Percentiles rank a stretch among this genome's conserved stretches.
Evolutionary conservation across 2,329 filamentous ascomycete species (phyloP).

Genomic region (Verticillium klebahnii): DNA sequence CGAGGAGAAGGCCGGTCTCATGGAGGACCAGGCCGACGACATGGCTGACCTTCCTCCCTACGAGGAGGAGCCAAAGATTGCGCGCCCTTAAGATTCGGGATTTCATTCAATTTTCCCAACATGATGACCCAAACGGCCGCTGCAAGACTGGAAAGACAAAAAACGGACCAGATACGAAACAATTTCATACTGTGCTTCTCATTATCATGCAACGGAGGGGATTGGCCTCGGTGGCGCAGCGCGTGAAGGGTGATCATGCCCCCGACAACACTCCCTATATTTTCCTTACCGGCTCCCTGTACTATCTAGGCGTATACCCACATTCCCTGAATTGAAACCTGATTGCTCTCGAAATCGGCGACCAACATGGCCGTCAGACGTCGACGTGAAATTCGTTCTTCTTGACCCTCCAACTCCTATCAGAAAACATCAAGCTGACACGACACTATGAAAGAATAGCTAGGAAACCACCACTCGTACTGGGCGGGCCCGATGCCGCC

Average conservation of each 20-base stretch:
- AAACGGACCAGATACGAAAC: background rate
- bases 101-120: background rate
- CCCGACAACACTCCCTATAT: background rate
- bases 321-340: constrained; percentile 5
- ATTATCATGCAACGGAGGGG: background rate
- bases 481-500: too few relatives aligned
- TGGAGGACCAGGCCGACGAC: constrained; percentile 27
- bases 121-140: background rate
- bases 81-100: constrained; percentile 3
- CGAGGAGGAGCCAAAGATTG: constrained; percentile 8
- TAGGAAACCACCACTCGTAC: too few relatives aligned
- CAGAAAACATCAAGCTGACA: too few relatives aligned
- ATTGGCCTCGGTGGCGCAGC: background rate
- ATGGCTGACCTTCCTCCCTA: constrained; percentile 24
- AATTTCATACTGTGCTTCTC: background rate
- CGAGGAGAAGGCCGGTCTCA: constrained; percentile 48
- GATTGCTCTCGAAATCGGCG: background rate
- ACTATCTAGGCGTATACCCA: background rate
- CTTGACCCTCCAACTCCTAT: background rate
- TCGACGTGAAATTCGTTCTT: background rate
- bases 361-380: background rate
- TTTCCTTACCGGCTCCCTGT: background rate
- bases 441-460: too few relatives aligned
- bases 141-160: constrained; percentile 1
- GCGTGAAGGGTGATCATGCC: background rate